Percentiles rank a stretch among this genome's conserved stretches.
Evolutionary conservation across 306 rosid genomes (phyloP).

Genomic region (Heteromeles arbutifolia): DNA sequence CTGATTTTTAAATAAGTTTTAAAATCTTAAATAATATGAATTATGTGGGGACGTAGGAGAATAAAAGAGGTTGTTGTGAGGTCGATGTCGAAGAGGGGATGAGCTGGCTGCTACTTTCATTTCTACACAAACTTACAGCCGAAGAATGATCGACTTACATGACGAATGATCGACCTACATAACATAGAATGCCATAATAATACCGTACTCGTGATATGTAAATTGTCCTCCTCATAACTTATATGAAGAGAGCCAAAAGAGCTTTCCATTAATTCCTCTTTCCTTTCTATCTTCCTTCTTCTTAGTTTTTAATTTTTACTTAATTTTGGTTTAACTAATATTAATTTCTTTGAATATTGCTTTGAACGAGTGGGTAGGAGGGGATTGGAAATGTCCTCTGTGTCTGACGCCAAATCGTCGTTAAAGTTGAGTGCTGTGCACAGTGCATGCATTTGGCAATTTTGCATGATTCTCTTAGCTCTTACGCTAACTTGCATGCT

Average conservation of each 20-base stretch:
- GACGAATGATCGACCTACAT: no score
- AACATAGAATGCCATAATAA: fast-evolving
- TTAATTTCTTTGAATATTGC: neutral
- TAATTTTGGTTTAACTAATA: neutral
- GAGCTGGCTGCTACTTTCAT: constrained; percentile 71
- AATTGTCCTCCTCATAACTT: neutral
- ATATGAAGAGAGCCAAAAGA: neutral
- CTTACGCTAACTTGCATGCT: constrained; percentile 15
- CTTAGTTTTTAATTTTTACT: neutral
- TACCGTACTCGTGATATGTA: neutral
- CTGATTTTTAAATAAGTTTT: neutral
- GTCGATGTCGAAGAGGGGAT: constrained; percentile 43
- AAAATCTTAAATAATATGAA: neutral
- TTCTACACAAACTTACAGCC: neutral
- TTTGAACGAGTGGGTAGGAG: neutral
- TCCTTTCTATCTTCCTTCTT: neutral
- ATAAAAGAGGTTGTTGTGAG: constrained; percentile 46
- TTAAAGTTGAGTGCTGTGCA: neutral
- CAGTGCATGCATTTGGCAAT: neutral
- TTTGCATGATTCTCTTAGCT: constrained; percentile 26
- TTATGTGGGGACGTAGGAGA: neutral
- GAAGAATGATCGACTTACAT: no score
- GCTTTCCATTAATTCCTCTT: neutral
- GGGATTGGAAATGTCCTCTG: neutral
- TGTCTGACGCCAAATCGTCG: neutral